These are phyloP conservation scores for Penicillium carneum DNA, from an alignment of 2,329 filamentous ascomycete genomes.

Conservation along the genomic window DNA sequence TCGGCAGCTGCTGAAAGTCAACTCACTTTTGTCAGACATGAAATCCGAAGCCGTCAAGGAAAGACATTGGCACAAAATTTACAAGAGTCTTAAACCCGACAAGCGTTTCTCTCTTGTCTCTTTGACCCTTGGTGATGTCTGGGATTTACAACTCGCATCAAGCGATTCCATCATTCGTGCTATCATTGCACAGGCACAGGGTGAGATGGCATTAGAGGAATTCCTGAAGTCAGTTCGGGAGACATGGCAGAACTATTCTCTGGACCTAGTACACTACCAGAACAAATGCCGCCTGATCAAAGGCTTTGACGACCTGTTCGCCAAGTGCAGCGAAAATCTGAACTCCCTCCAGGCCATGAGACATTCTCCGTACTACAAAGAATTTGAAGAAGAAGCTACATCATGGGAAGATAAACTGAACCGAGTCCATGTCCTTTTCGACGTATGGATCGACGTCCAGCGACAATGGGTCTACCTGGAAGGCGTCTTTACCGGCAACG, in stretches of 20 bases:
- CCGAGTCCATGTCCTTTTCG: slow-evolving; percentile 93
- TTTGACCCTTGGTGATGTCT: slow-evolving; percentile 97
- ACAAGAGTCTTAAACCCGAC: slow-evolving; percentile 89
- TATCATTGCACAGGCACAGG: slow-evolving; percentile 93
- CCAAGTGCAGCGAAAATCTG: slow-evolving; percentile 96
- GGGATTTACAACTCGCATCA: slow-evolving; percentile 90
- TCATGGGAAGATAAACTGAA: slow-evolving; percentile 98
- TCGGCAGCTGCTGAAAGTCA: slow-evolving; percentile 87
- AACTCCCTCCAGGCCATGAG: slow-evolving; percentile 98
- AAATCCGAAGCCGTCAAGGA: slow-evolving; percentile 97
- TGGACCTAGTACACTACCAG: slow-evolving; percentile 96
- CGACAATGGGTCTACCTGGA: slow-evolving; percentile 99
- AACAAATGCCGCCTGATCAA: slow-evolving; percentile 97
- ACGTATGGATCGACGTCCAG: slow-evolving; percentile 99
- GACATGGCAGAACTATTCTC: slow-evolving; percentile 91
- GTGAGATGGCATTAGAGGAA: slow-evolving; percentile 97
- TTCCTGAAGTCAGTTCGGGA: slow-evolving; percentile 96
- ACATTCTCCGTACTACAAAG: slow-evolving; percentile 98
- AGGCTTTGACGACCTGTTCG: slow-evolving; percentile 97
- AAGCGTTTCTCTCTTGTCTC: slow-evolving; percentile 93
- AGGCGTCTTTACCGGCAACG: slow-evolving; percentile 97
- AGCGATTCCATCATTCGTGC: slow-evolving; percentile 88
- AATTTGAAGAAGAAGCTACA: slow-evolving; percentile 96
- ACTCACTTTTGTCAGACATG: slow-evolving; percentile 83
- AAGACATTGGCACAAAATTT: slow-evolving; percentile 96